Evolutionary conservation across 192 early-diverging fungal species (phyloP).

Genomic region (Dispira parvispora): DNA sequence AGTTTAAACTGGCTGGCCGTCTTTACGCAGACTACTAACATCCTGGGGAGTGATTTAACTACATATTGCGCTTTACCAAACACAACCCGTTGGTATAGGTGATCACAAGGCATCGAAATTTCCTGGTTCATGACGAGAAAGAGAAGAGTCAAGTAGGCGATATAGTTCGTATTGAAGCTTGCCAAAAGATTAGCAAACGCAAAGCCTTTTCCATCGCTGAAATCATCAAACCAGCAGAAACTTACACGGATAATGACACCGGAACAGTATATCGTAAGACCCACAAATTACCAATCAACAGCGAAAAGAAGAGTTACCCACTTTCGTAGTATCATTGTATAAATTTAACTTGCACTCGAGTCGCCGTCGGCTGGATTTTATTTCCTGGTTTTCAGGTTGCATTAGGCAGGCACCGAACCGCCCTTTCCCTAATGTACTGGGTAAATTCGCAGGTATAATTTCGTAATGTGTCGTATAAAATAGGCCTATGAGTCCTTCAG

Average conservation of each 20-base stretch:
- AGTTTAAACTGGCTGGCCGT: too few relatives aligned
- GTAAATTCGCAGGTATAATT: too few relatives aligned
- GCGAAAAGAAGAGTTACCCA: too few relatives aligned
- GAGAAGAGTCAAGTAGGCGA: constrained; percentile 73
- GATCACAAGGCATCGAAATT: constrained; percentile 68
- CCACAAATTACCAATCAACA: neutral
- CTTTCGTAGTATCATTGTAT: too few relatives aligned
- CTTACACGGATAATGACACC: constrained; percentile 29
- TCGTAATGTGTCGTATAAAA: too few relatives aligned
- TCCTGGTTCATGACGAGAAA: constrained; percentile 73
- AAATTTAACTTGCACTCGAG: too few relatives aligned
- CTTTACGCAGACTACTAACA: neutral
- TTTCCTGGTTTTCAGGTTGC: too few relatives aligned
- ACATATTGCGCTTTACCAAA: constrained; percentile 3
- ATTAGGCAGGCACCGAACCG: too few relatives aligned
- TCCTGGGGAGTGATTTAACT: neutral
- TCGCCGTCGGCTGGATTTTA: too few relatives aligned
- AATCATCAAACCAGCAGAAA: constrained; percentile 36
- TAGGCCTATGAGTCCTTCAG: too few relatives aligned
- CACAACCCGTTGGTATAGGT: constrained; percentile 28
- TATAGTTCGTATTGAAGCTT: constrained; percentile 80
- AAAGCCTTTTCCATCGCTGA: constrained; percentile 84
- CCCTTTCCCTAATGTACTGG: too few relatives aligned
- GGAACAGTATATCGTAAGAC: constrained; percentile 22
- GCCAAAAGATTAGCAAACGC: constrained; percentile 67